phyloP scores from a whole-genome alignment of 2,329 filamentous ascomycete genomes.

The Byssoonygena ceratinophila region DNA sequence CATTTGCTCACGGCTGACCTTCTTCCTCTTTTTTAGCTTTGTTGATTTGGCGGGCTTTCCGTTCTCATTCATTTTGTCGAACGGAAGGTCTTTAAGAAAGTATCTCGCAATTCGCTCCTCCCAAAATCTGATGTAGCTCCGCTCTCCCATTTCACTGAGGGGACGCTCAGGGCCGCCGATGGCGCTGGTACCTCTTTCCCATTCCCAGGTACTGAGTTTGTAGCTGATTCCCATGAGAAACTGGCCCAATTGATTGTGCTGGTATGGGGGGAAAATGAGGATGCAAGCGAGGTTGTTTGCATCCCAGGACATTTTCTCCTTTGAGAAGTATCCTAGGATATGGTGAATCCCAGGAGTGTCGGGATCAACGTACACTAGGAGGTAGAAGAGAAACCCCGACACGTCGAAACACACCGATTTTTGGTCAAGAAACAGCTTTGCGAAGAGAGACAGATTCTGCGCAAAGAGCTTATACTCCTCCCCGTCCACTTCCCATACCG shows the following conservation, averaged over 20 bases:
- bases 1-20: slow-evolving; percentile 41
- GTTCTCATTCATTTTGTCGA: slow-evolving; percentile 19
- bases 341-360: slow-evolving; percentile 37
- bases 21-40: slow-evolving; percentile 29
- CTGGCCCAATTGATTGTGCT: slow-evolving; percentile 76
- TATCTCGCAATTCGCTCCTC: slow-evolving; percentile 68
- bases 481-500: slow-evolving; percentile 87
- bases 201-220: slow-evolving; percentile 72
- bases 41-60: neutral
- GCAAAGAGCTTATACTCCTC: slow-evolving; percentile 81
- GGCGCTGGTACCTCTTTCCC: slow-evolving; percentile 42
- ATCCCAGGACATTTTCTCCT: slow-evolving; percentile 98
- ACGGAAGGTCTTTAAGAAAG: slow-evolving; percentile 31
- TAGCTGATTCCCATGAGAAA: slow-evolving; percentile 90
- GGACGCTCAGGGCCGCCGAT: slow-evolving; percentile 91
- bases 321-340: slow-evolving; percentile 94
- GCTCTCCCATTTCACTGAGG: slow-evolving; percentile 71
- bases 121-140: slow-evolving; percentile 80
- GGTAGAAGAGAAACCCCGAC: slow-evolving; percentile 84
- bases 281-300: slow-evolving; percentile 97
- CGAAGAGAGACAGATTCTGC: slow-evolving; percentile 90
- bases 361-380: slow-evolving; percentile 64
- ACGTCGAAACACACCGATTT: slow-evolving; percentile 99
- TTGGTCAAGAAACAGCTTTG: slow-evolving; percentile 94
- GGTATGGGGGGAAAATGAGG: slow-evolving; percentile 89